A percentile compares a stretch with the other conserved stretches of the same genome.
phyloP scores from a whole-genome alignment of 768 basidiomycete genomes.

The Neoboletus magnificus region DNA sequence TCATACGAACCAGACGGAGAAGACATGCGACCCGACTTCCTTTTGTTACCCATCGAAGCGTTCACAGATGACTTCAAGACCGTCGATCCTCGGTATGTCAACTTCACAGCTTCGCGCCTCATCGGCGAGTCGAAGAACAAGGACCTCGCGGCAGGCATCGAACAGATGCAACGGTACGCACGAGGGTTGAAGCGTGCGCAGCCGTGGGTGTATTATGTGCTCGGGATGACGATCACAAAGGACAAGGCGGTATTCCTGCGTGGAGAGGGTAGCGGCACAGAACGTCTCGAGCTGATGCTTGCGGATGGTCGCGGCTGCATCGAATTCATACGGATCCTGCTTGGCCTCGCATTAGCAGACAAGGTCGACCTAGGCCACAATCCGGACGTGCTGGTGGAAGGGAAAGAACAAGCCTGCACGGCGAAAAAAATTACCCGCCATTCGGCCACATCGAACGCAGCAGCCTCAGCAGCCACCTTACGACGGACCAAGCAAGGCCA shows the following conservation, averaged over 20 bases:
- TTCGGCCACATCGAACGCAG: neutral
- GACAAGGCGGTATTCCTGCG: conserved; percentile 3
- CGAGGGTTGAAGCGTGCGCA: no score
- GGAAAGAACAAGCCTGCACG: neutral
- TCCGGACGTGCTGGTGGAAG: neutral
- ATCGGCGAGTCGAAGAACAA: conserved; percentile 9
- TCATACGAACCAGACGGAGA: neutral
- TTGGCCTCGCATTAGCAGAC: conserved; percentile 12
- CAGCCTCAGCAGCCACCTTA: neutral
- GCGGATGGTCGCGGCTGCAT: conserved; percentile 7
- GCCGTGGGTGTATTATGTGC: conserved; percentile 9
- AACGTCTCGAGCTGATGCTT: no score
- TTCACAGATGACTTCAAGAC: no score
- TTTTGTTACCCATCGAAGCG: conserved; percentile 11
- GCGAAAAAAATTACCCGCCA: neutral
- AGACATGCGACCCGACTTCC: conserved; percentile 9
- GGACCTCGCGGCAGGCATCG: neutral
- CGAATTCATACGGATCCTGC: conserved; percentile 13
- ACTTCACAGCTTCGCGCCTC: no score
- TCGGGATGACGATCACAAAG: no score
- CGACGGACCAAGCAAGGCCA: neutral
- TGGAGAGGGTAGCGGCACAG: conserved; percentile 9
- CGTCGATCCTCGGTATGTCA: no score
- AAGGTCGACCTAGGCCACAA: conserved; percentile 3
- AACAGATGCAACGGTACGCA: conserved; percentile 5